A percentile compares a stretch with the other conserved stretches of the same genome.
These are phyloP conservation scores for Talaromyces sp. DNA, from an alignment of 2,329 filamentous ascomycete species.

Conservation along the genomic window DNA sequence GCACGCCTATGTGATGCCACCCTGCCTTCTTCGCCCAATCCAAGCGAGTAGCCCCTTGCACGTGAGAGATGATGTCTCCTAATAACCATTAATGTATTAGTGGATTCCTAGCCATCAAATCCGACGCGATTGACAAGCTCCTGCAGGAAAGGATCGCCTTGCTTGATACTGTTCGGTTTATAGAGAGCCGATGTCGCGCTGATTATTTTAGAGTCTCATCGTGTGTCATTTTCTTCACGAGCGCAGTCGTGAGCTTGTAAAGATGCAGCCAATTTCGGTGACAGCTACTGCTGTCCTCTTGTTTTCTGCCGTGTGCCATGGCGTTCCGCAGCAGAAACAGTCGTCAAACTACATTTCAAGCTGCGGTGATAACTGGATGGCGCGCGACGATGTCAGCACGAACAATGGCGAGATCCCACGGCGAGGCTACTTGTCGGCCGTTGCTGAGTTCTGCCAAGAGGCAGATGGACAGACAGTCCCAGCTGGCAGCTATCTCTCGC, in stretches of 20 bases:
- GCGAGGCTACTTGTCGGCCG: background rate
- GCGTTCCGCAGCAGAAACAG: background rate
- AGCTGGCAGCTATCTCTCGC: background rate
- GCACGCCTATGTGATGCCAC: background rate
- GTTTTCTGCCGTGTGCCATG: background rate
- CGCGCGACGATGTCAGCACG: conserved; percentile 6
- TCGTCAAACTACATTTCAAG: conserved; percentile 5
- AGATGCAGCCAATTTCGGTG: background rate
- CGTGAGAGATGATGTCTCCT: background rate
- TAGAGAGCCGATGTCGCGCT: background rate
- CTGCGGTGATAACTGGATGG: conserved; percentile 5
- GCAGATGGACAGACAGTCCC: background rate
- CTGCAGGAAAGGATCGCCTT: background rate
- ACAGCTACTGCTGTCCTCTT: background rate
- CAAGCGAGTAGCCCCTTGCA: background rate
- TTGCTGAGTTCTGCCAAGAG: background rate
- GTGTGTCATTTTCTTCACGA: background rate
- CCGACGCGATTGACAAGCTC: background rate
- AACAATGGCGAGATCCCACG: background rate
- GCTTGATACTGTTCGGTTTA: background rate
- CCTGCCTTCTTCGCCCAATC: background rate
- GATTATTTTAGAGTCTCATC: background rate
- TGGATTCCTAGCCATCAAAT: background rate
- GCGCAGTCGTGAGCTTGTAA: background rate
- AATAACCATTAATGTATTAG: background rate